These are phyloP conservation scores for Hyphopichia burtonii DNA, from an alignment of 1,139 yeast species.

Conservation along the genomic window DNA sequence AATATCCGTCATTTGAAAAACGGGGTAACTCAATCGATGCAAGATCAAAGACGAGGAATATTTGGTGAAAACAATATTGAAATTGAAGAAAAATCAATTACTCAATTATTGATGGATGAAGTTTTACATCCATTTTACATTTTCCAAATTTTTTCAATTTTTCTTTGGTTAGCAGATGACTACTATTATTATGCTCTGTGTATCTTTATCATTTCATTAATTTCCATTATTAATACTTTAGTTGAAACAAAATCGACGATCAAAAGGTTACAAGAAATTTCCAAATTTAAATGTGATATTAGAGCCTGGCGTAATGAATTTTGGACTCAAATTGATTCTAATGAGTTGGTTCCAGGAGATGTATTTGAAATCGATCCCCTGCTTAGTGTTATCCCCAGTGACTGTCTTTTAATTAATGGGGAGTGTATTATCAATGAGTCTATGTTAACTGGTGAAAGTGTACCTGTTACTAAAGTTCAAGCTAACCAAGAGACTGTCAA, in stretches of 20 bases:
- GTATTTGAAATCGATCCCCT: constrained; percentile 90
- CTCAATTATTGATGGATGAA: constrained; percentile 75
- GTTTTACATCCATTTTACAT: constrained; percentile 92
- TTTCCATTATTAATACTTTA: constrained; percentile 77
- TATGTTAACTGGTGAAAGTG: constrained; percentile 97
- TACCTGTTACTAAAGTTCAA: constrained; percentile 81
- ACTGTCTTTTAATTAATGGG: constrained; percentile 81
- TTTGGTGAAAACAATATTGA: constrained; percentile 79
- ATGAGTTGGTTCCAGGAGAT: constrained; percentile 95
- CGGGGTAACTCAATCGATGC: constrained; percentile 71
- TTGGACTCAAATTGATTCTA: constrained; percentile 81
- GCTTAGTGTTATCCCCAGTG: constrained; percentile 75
- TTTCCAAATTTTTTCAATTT: constrained; percentile 87
- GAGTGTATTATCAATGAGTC: constrained; percentile 94
- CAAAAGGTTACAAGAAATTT: constrained; percentile 68
- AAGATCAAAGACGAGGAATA: constrained; percentile 66
- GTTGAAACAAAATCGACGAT: constrained; percentile 81
- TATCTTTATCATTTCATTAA: constrained; percentile 78
- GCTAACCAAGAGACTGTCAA: constrained; percentile 64
- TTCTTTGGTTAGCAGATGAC: constrained; percentile 88
- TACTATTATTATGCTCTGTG: constrained; percentile 93
- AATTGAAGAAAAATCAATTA: constrained; percentile 68
- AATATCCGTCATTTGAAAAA: constrained; percentile 54
- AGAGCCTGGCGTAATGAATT: constrained; percentile 91
- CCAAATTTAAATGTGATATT: constrained; percentile 72